Evolutionary conservation across 805 yeast species (phyloP).

Genomic region (Blastobotrys americana): DNA sequence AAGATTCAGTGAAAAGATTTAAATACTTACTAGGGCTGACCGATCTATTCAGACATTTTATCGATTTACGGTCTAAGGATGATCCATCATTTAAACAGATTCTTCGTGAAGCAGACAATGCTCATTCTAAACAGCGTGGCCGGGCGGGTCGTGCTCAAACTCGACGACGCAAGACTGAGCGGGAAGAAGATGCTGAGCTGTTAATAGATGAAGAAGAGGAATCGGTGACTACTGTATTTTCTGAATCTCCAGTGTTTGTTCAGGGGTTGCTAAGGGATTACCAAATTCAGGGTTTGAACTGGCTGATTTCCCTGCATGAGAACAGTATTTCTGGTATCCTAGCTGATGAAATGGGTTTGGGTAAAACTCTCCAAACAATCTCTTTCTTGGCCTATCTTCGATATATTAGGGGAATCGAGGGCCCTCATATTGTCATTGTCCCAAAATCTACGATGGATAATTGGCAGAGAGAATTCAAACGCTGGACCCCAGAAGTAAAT

Average conservation of each 20-base stretch:
- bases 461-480: conserved; percentile 90
- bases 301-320: conserved; percentile 83
- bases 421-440: conserved; percentile 86
- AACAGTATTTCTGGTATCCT: conserved; percentile 83
- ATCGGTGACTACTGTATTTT: conserved; percentile 53
- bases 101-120: conserved; percentile 28
- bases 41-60: conserved; percentile 78
- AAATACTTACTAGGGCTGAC: conserved; percentile 72
- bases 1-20: conserved; percentile 50
- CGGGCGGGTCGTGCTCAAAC: conserved; percentile 36
- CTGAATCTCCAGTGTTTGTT: conserved; percentile 75
- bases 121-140: conserved; percentile 17
- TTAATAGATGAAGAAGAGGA: conserved; percentile 64
- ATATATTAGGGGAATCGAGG: conserved; percentile 66
- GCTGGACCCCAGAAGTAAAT: conserved; percentile 92
- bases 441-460: conserved; percentile 95
- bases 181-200: conserved; percentile 88
- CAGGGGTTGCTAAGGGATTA: conserved; percentile 76
- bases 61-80: conserved; percentile 67
- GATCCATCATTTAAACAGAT: conserved; percentile 50
- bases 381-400: conserved; percentile 84
- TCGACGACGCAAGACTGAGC: conserved; percentile 37
- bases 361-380: conserved; percentile 91
- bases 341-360: conserved; percentile 98
- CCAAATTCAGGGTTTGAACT: conserved; percentile 90